Evolutionary conservation across 164 flowering plant genomes (phyloP).

Genomic region (Chloranthus sessilifolius): DNA sequence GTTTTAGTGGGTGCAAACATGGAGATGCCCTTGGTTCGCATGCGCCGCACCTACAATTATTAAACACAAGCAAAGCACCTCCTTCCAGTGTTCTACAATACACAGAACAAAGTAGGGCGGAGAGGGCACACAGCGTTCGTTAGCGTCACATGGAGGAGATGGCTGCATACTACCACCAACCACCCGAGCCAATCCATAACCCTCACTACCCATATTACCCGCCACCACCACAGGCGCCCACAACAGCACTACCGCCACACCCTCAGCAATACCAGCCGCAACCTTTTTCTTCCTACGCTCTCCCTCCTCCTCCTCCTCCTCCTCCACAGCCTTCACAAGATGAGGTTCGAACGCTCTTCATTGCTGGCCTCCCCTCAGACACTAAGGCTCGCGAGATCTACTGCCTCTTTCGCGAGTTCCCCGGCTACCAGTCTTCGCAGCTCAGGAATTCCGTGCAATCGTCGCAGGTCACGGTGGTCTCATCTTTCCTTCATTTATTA

Average conservation of each 20-base stretch:
- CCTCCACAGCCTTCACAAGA: conserved; percentile 22
- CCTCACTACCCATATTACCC: conserved; percentile 37
- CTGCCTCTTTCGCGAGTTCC: conserved; percentile 81
- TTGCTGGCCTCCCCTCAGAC: conserved; percentile 91
- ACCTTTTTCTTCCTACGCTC: conserved; percentile 14
- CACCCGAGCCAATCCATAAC: conserved; percentile 6
- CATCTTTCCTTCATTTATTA: not conserved
- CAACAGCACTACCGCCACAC: conserved; percentile 10
- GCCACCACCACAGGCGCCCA: conserved; percentile 24
- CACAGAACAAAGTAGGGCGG: no score
- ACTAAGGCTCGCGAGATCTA: conserved; percentile 81
- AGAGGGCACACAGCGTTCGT: no score
- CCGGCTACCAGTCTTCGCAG: conserved; percentile 79
- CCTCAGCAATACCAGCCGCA: conserved; percentile 15
- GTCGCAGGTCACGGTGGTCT: conserved; percentile 40
- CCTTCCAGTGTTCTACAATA: no score
- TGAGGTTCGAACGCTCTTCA: conserved; percentile 79
- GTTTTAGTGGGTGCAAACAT: no score
- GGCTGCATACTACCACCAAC: conserved; percentile 47
- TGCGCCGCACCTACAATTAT: no score
- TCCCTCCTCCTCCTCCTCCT: conserved; percentile 19
- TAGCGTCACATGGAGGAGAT: conserved; percentile 56
- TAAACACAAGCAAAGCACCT: no score
- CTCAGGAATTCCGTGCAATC: conserved; percentile 40
- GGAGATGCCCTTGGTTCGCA: no score